Conservation (phyloP, 805 yeast genomes). For the Teunomyces panamensis region DNA sequence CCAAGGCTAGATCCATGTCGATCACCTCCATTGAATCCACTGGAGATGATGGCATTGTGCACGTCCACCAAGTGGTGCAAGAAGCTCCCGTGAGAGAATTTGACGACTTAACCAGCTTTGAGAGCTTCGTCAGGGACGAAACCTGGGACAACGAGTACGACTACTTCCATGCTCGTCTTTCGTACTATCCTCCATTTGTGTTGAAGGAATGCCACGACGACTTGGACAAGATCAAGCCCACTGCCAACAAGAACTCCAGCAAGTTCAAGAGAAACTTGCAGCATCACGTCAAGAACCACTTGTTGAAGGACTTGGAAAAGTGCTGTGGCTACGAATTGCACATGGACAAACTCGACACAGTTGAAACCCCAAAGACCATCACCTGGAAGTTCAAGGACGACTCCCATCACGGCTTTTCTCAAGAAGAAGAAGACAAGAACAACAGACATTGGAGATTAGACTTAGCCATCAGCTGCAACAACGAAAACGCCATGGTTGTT, state of each 20-base stretch:
- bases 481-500: conserved; percentile 62
- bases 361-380: conserved; percentile 50
- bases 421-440: conserved; percentile 39
- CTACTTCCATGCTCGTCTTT: conserved; percentile 62
- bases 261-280: conserved; percentile 72
- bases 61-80: conserved; percentile 22
- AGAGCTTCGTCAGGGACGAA: conserved; percentile 63
- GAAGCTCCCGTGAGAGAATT: conserved; percentile 50
- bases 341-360: conserved; percentile 46
- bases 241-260: conserved; percentile 67
- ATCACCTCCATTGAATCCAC: conserved; percentile 38
- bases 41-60: conserved; percentile 24
- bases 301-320: conserved; percentile 61
- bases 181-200: conserved; percentile 73
- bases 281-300: conserved; percentile 71
- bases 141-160: conserved; percentile 76
- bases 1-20: conserved; percentile 37
- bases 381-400: conserved; percentile 64
- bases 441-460: conserved; percentile 64
- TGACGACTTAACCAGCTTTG: conserved; percentile 63
- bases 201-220: conserved; percentile 63
- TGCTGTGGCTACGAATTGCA: conserved; percentile 58
- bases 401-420: conserved; percentile 52
- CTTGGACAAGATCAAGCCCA: conserved; percentile 68
- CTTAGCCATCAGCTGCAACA: conserved; percentile 63